phyloP scores from a whole-genome alignment of 139 green algal genomes.

The Deuterostichococcus epilithicus region DNA sequence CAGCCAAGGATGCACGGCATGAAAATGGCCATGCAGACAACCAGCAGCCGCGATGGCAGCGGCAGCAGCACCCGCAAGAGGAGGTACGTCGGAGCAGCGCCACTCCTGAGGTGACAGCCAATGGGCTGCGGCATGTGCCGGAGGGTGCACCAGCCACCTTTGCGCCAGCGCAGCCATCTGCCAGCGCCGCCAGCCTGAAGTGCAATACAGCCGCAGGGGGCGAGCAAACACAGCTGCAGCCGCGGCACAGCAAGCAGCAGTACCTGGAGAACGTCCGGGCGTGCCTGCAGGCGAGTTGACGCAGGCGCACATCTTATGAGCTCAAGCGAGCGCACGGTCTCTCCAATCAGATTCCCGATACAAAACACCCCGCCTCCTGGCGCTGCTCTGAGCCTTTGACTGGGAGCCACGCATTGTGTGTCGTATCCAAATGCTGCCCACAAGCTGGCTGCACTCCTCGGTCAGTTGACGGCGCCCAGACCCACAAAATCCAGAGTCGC shows the following conservation, averaged over 20 bases:
- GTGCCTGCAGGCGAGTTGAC: slow-evolving; percentile 60
- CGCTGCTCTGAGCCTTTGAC: too few relatives aligned
- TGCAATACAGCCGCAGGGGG: neutral
- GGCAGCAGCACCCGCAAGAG: neutral
- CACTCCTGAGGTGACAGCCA: neutral
- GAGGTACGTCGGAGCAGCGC: neutral
- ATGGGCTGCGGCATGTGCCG: neutral
- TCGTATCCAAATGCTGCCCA: too few relatives aligned
- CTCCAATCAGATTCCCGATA: too few relatives aligned
- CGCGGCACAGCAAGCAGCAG: slow-evolving; percentile 3
- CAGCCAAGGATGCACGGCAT: slow-evolving; percentile 11
- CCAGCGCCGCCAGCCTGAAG: neutral
- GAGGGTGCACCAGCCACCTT: too few relatives aligned
- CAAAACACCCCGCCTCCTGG: too few relatives aligned
- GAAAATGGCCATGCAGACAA: neutral
- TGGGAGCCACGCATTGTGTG: too few relatives aligned
- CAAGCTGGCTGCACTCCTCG: too few relatives aligned
- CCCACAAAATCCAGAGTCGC: too few relatives aligned
- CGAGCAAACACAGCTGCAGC: neutral
- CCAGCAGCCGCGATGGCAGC: slow-evolving; percentile 4
- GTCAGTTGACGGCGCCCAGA: too few relatives aligned
- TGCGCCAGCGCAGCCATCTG: too few relatives aligned
- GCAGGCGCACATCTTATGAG: too few relatives aligned
- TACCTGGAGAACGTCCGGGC: slow-evolving; percentile 76
- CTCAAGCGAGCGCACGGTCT: too few relatives aligned